Base-by-base conservation (phyloP, 129 eudicot species). In the Flaveria ramosissima region DNA sequence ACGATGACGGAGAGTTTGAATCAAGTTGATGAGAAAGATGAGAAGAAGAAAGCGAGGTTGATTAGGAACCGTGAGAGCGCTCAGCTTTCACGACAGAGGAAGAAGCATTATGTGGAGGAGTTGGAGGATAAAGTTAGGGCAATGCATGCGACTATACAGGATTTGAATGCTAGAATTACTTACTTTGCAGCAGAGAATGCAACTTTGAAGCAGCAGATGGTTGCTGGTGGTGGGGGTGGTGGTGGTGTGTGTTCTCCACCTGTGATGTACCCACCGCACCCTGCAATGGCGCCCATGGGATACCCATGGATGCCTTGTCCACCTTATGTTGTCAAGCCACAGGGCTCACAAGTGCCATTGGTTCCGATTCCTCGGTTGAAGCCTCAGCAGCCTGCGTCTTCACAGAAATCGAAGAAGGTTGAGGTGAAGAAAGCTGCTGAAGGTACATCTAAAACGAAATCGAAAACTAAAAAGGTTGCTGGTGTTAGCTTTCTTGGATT, bases 21-120 rank as follows among this genome's bases (percentile, higher is more conserved):
- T 57, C 61, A 50, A 42, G 50, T 23, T 1, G 76, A 72, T 2
- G 97, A 84, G 36, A 84, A 79, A 14, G 96, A 94, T 0, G 97
- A 94, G 32, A 94, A 88, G 84, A 87, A 81, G 89, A 91, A 83
- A 82, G 92, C 92, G 17, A 91, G 99, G 84, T 69, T 94, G 82
- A 85, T 91, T 30, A 87, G 97, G 73, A 94, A 94, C 79, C 83
- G 99, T 0, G 99, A 94, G 75, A 91, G 97, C 75, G 99, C 99
- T 0, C 99, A 94, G 53, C 88, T 94, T 16, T 91, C 96, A 2
- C 82, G 99, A 63, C 99, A 94, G 73, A 94, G 96, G 82, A 94
- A 94, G 81, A 94, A 94, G 83, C 92, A 91, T 62, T 89, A 94
- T 67, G 92, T 94, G 4, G 99, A 91, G 81, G 99, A 94, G 51